These are phyloP conservation scores for Rhodosporidiobolus sp. DNA, from an alignment of 768 basidiomycete genomes.

Conservation along the genomic window DNA sequence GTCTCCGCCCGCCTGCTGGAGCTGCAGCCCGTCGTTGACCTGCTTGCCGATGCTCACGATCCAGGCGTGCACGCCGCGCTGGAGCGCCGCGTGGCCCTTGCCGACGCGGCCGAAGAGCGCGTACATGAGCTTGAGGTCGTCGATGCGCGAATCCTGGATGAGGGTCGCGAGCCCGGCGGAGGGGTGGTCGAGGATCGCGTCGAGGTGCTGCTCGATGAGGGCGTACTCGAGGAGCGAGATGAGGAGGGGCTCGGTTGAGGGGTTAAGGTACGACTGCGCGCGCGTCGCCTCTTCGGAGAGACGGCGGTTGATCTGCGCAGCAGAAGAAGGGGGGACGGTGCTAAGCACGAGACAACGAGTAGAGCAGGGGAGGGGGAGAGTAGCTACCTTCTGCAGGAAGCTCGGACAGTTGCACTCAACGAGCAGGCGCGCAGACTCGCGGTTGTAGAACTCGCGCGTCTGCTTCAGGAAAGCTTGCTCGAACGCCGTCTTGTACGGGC, in stretches of 20 bases:
- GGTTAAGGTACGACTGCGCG: constrained; percentile 78
- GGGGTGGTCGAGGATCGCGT: constrained; percentile 69
- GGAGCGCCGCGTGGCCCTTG: constrained; percentile 63
- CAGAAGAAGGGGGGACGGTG: constrained; percentile 23
- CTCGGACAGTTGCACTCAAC: constrained; percentile 73
- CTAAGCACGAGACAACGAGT: constrained; percentile 45
- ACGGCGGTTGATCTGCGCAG: constrained; percentile 72
- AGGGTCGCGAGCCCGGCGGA: constrained; percentile 82
- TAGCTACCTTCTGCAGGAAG: constrained; percentile 68
- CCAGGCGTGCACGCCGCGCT: constrained; percentile 66
- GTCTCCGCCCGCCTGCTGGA: background rate
- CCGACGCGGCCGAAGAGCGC: constrained; percentile 67
- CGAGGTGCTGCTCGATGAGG: constrained; percentile 73
- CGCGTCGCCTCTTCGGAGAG: constrained; percentile 79
- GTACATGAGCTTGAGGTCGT: constrained; percentile 76
- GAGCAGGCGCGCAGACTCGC: constrained; percentile 68
- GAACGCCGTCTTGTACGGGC: constrained; percentile 72
- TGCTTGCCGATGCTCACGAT: constrained; percentile 70
- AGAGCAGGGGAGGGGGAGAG: constrained; percentile 46
- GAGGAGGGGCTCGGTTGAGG: constrained; percentile 66
- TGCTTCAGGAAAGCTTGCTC: constrained; percentile 76
- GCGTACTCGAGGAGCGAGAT: constrained; percentile 70
- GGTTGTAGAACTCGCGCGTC: constrained; percentile 72
- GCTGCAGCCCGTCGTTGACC: constrained; percentile 61
- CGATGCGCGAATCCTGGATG: constrained; percentile 73